Evolutionary conservation across 2,329 filamentous ascomycete species (phyloP), one percentile per base, ranked within the genome.

Genomic region (Cladosporium sp.): DNA sequence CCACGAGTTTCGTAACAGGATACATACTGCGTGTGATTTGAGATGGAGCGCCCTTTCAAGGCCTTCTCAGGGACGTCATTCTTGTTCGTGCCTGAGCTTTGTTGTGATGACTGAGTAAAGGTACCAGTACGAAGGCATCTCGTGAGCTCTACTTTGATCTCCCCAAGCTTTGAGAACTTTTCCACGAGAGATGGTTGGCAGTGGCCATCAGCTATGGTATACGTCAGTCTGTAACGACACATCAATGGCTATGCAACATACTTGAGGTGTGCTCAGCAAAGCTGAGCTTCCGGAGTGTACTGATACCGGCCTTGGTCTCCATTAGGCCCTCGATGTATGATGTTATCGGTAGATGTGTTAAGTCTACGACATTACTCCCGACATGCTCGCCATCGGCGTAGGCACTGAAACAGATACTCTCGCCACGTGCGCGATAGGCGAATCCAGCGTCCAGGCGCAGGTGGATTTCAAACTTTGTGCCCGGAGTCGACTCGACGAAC

Each of bases 41-140:
- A 68, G 28, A 70, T 64, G 0, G 66, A 60, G 7, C 67, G 64
- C 3, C 68, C 68, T 52, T 70, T 70, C 42, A 68, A 40, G 15
- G 60, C 58, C 55, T 70, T 69, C 55, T 70, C 67, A 0, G 64
- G 60, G 1, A 70, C 22, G 3, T 28, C 58, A 17, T 43, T 15
- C 1, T 17, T 51, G 7, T 45, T 34, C 8, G 54, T 50, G 2
- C 47, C 25, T 38, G n/a, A n/a, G n/a, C n/a, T n/a, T n/a, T n/a
- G n/a, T n/a, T n/a, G n/a, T n/a, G n/a, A n/a, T n/a, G n/a, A n/a
- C n/a, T n/a, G n/a, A n/a, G n/a, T n/a, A n/a, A n/a, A n/a, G n/a
- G n/a, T n/a, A n/a, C 57, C 60, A 17, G 2, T 34, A 3, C 45
- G 45, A n/a, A 57, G 37, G 15, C 36, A 37, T 17, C 55, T 15